Percentiles rank a stretch among this genome's conserved stretches.
Conservation (phyloP, 164 flowering plant species). For the Magnolia changhungtana region DNA sequence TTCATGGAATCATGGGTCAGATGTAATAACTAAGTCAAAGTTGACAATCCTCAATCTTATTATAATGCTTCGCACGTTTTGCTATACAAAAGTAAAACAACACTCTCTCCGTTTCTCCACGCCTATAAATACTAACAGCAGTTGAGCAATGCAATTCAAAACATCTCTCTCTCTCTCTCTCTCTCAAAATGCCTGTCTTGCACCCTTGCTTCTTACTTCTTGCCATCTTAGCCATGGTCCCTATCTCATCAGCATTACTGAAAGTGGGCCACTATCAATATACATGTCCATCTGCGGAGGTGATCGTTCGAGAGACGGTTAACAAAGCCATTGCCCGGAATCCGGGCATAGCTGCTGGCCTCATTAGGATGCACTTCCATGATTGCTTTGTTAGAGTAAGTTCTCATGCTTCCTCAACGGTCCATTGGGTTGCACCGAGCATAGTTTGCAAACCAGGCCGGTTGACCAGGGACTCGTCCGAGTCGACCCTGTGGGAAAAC, state of each 20-base stretch:
- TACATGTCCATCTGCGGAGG: conserved; percentile 25
- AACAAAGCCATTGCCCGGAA: conserved; percentile 33
- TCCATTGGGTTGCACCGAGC: background rate
- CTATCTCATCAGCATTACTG: conserved; percentile 2
- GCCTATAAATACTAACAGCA: conserved; percentile 1
- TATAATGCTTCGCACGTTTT: background rate
- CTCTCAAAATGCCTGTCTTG: background rate
- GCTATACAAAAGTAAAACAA: background rate
- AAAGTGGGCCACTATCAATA: conserved; percentile 17
- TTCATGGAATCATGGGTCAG: background rate
- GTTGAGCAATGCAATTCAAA: background rate
- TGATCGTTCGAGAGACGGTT: conserved; percentile 27
- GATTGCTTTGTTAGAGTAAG: conserved; percentile 66
- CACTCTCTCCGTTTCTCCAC: background rate
- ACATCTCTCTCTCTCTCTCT: background rate
- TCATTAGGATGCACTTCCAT: conserved; percentile 64
- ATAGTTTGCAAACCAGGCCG: background rate
- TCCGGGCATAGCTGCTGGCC: conserved; percentile 56
- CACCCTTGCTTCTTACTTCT: background rate
- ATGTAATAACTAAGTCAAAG: background rate
- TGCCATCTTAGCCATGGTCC: background rate
- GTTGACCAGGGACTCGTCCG: background rate
- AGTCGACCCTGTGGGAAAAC: background rate
- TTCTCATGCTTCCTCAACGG: background rate
- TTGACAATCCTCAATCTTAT: background rate